A percentile compares a stretch with the other conserved stretches of the same genome.
Conservation (phyloP, 140 eudicot species). For the Flaveria floridana region DNA sequence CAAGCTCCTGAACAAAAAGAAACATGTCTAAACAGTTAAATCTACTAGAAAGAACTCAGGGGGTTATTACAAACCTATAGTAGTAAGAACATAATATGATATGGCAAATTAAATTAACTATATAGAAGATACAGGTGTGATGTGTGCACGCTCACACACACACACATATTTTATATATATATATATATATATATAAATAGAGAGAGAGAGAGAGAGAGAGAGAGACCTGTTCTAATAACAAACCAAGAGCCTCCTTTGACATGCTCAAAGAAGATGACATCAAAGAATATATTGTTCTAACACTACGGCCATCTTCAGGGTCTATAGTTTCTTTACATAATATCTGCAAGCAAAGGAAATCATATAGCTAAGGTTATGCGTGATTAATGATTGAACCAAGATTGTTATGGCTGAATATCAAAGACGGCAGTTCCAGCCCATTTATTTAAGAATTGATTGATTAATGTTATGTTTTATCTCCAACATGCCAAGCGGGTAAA, state of each 20-base stretch:
- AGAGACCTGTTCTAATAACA: slow-evolving; percentile 77
- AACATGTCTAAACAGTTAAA: slow-evolving; percentile 9
- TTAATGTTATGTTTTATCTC: neutral
- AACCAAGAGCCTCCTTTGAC: slow-evolving; percentile 51
- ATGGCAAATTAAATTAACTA: slow-evolving; percentile 7
- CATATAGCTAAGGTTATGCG: slow-evolving; percentile 14
- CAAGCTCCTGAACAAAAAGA: slow-evolving; percentile 65
- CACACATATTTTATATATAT: neutral
- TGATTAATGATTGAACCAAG: neutral
- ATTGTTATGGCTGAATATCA: neutral
- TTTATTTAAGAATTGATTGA: neutral
- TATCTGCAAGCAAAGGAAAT: slow-evolving; percentile 55
- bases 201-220: slow-evolving; percentile 6
- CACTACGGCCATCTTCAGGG: slow-evolving; percentile 29
- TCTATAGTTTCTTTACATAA: slow-evolving; percentile 43
- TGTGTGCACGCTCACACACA: neutral
- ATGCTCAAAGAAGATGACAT: slow-evolving; percentile 43
- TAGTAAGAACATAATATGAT: slow-evolving; percentile 1
- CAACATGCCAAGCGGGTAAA: slow-evolving; percentile 8
- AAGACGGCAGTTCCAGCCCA: neutral
- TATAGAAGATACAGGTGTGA: neutral
- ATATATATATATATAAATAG: neutral
- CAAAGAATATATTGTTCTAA: slow-evolving; percentile 46
- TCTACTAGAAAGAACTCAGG: slow-evolving; percentile 1
- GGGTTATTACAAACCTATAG: slow-evolving; percentile 10